Percentiles rank a stretch among this genome's conserved stretches.
Conservation (phyloP, 2,329 filamentous ascomycete species). For the Trichoderma sp. region DNA sequence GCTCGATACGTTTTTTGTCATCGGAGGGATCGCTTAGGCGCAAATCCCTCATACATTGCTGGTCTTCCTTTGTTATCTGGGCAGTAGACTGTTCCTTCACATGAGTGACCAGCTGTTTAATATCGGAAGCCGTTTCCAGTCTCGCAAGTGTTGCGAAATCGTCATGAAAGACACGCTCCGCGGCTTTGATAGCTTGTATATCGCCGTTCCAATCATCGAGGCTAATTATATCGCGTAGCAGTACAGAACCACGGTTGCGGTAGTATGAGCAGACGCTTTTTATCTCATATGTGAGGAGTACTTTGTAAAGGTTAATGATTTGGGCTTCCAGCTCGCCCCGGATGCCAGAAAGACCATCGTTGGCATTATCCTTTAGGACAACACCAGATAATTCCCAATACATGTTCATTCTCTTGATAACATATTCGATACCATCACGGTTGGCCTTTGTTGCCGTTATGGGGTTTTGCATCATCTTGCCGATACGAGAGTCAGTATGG, state of each 20-base stretch:
- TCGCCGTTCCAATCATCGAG: slow-evolving; percentile 39
- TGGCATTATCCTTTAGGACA: slow-evolving; percentile 30
- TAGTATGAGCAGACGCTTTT: slow-evolving; percentile 43
- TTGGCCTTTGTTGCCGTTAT: slow-evolving; percentile 33
- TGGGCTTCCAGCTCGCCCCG: slow-evolving; percentile 28
- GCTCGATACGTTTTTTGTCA: slow-evolving; percentile 39
- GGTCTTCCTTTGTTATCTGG: slow-evolving; percentile 24
- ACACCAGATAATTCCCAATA: slow-evolving; percentile 37
- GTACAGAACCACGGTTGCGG: slow-evolving; percentile 31
- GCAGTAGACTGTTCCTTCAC: slow-evolving; percentile 6
- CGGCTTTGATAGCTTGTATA: slow-evolving; percentile 31
- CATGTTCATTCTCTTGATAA: slow-evolving; percentile 42
- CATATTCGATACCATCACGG: slow-evolving; percentile 37
- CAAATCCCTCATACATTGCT: slow-evolving; percentile 29
- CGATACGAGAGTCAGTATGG: no score
- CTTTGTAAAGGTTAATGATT: slow-evolving; percentile 41
- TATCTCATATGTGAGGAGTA: slow-evolving; percentile 43
- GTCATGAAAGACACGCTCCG: slow-evolving; percentile 28
- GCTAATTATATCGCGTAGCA: slow-evolving; percentile 34
- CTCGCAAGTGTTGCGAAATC: slow-evolving; percentile 24
- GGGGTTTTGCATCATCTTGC: slow-evolving; percentile 37
- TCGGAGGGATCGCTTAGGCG: slow-evolving; percentile 31
- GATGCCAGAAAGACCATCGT: slow-evolving; percentile 18
- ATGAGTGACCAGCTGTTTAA: slow-evolving; percentile 22
- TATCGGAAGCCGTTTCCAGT: slow-evolving; percentile 1